Percentiles rank a stretch among this genome's conserved stretches.
These are phyloP conservation scores for Kurtzmaniella cleridarum DNA, from an alignment of 805 yeast genomes.

Conservation along the genomic window DNA sequence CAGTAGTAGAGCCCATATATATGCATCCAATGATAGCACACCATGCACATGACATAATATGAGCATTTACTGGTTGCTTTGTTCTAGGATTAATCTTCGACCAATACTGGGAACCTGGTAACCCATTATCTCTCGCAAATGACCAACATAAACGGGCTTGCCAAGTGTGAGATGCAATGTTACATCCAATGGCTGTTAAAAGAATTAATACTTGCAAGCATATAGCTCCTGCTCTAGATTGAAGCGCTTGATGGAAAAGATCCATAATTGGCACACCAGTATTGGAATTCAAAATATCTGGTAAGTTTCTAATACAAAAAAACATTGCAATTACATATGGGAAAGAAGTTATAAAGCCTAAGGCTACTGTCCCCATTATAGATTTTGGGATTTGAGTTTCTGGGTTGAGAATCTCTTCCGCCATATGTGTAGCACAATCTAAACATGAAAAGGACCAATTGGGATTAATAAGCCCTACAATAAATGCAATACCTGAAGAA, in stretches of 20 bases:
- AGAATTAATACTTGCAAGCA: conserved; percentile 45
- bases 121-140: conserved; percentile 59
- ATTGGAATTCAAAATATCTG: conserved; percentile 39
- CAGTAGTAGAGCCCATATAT: conserved; percentile 61
- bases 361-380: conserved; percentile 56
- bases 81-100: conserved; percentile 40
- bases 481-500: conserved; percentile 53
- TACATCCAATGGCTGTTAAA: conserved; percentile 53
- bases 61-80: conserved; percentile 58
- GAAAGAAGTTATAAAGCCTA: conserved; percentile 60
- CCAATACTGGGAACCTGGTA: conserved; percentile 51
- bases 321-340: conserved; percentile 52
- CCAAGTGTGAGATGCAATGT: conserved; percentile 61
- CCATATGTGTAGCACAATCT: conserved; percentile 68
- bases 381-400: conserved; percentile 56
- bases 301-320: conserved; percentile 51
- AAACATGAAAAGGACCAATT: conserved; percentile 66
- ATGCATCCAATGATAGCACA: conserved; percentile 54
- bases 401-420: conserved; percentile 59
- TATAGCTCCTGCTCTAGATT: conserved; percentile 49
- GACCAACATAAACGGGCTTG: conserved; percentile 66
- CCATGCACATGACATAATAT: conserved; percentile 47
- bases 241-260: conserved; percentile 54
- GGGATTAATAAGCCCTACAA: conserved; percentile 67
- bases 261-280: conserved; percentile 64